Base-by-base conservation (phyloP, 169 alveolate species). In the Pseudocohnilembus persalinus region DNA sequence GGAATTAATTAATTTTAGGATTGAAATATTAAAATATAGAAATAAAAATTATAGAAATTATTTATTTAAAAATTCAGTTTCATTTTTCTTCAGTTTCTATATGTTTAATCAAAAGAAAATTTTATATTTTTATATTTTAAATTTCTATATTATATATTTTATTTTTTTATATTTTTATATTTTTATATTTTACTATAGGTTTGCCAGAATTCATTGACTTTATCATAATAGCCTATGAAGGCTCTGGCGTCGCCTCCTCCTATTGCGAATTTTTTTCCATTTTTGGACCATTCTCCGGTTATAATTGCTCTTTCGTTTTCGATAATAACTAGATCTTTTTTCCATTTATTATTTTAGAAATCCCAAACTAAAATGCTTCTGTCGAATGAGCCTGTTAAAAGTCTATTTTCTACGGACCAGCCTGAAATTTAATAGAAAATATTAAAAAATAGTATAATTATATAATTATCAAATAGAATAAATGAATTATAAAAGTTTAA, bases 241-340 rank as follows among this genome's bases (percentile, higher is more conserved):
- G 65, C 74, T 49, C 74, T 73, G 31, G 75, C 83, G 29, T 83
- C 83, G 29, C 87, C 82, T 15, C 83, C 74, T n/a, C 87, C 86
- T 24, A 79, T 30, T 25, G 74, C 90, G 63, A 81, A 86, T 86
- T 86, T 86, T 49, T 86, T 73, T 25, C 87, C 90, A 81, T 86
- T 86, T 35, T 81, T 81, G 24, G 82, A 30, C 90, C 90, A 86
- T 31, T 30, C 83, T 6, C 90, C 83, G 31, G 31, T 27, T 29
- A 80, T 25, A 63, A 81, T 33, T 1, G 87, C 90, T 75, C 73
- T 68, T 29, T 74, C 64, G 80, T 80, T 80, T 63, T 73, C 74
- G 26, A 78, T 72, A 74, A 74, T 28, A 1, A 86, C 90, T 25
- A 81, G 49, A 77, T 86, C 85, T 75, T 86, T 86, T 31, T 73